Base-by-base conservation (phyloP, 768 basidiomycete species). In the Rhizopogon vulgaris region DNA sequence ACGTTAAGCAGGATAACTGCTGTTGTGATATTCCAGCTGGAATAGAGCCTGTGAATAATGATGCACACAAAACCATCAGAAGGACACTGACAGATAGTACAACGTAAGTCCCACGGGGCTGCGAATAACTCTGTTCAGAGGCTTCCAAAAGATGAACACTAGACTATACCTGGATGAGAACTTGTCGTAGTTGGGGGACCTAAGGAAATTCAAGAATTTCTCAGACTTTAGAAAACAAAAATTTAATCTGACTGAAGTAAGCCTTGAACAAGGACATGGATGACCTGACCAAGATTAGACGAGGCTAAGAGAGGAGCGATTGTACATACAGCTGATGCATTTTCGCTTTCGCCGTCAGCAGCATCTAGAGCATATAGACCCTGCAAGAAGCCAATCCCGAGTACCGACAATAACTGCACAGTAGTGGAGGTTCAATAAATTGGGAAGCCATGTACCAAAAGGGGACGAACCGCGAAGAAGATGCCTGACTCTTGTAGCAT, bases 401-500 rank as follows among this genome's bases (percentile, higher is more conserved):
- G 78, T 24, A 97, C 77, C 10, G 86, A 90, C 12, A 95, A 72
- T 32, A 93, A 71, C 90, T 93, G 57, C 3, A 39, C 55, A 46
- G 4, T 14, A 14, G 14, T 46, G 8, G 34, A 34, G 32, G 18
- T 22, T 22, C 22, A 22, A 22, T 22, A 3, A 15, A 22, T 11
- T 15, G 28, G 9, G 14, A 24, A 32, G 6, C 10, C 32, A 46
- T 46, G 8, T 24, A 9, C 14, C 18, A 34, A 15, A 34, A 18
- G 47, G 36, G 2, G 48, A 69, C 78, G 37, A 59, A 94, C 87
- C 48, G 87, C 87, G 68, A 94, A 93, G 72, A 94, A 94, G 43
- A 96, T 84, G 3, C 90, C 85, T 17, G 91, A 94, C 68, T 97
- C 93, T 62, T 87, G 85, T 56, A 97, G 69, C 94, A 97, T 97